Base-by-base conservation (phyloP, 768 basidiomycete genomes). In the Fistulinella prunicolor region DNA sequence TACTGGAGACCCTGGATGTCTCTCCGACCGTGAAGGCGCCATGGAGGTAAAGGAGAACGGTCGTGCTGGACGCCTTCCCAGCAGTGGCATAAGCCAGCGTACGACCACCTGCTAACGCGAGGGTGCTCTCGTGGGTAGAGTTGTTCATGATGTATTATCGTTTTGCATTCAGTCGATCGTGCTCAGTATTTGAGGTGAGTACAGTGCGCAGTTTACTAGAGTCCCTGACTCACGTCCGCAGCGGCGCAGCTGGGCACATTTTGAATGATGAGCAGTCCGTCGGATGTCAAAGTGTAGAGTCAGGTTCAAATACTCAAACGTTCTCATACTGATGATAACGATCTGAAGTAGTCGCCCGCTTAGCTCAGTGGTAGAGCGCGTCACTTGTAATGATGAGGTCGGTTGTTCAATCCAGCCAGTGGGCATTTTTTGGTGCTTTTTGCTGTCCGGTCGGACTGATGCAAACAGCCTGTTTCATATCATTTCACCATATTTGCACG, bases 1-100 rank as follows among this genome's bases (percentile, higher is more conserved):
- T 54, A 13, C 60, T 67, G 3, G 73, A 68, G 8, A 67, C 55
- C 1, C 49, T 53, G 26, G 67, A 61, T 5, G 73, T 73, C 24
- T 71, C 66, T 5, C 80, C 81, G n/a, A 81, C 55, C 30, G 70
- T 63, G 59, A 83, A 80, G 6, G 68, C 67, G n/a, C 79, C 80
- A 54, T 82, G 81, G 47, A 82, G 72, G 62, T 73, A 80, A 42
- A 83, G 67, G 37, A 82, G 61, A 20, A 83, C 60, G 13, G 68
- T 68, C 2, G 65, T 63, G 62, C 79, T 81, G 22, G 73, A 70
- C 1, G 72, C 62, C 50, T 80, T 73, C 6, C 82, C 82, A 9
- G 61, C 67, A 21, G 77, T 75, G n/a, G 72, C 72, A 50, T 82
- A 83, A 3, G 79, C 81, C 7, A 83, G 66, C 8, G 63, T 73